phyloP scores from a whole-genome alignment of 2,329 filamentous ascomycete genomes.

The Phialophora verrucosa region DNA sequence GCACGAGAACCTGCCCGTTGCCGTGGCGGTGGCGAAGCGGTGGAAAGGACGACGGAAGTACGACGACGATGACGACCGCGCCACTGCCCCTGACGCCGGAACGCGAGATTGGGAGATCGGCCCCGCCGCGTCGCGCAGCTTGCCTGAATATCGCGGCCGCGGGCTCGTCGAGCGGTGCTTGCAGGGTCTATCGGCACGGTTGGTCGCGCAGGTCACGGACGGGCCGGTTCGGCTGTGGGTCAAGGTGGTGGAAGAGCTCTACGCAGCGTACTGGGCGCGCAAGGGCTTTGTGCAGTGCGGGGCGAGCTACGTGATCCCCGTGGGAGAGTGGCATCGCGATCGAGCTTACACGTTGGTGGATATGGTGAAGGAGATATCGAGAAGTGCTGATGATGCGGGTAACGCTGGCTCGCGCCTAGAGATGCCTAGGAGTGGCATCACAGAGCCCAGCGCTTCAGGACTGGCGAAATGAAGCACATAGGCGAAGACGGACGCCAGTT shows the following conservation, averaged over 20 bases:
- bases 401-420: constrained; percentile 15
- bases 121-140: constrained; percentile 16
- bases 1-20: constrained; percentile 12
- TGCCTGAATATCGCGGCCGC: constrained; percentile 13
- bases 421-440: constrained; percentile 7
- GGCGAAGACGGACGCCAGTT: constrained; percentile 11
- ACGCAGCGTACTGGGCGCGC: constrained; percentile 16
- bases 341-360: constrained; percentile 17
- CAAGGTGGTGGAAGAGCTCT: constrained; percentile 16
- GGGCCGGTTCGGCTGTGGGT: constrained; percentile 16
- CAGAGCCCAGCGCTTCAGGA: constrained; percentile 16
- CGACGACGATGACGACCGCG: neutral
- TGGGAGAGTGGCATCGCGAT: constrained; percentile 17
- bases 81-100: constrained; percentile 8
- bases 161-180: constrained; percentile 16
- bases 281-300: constrained; percentile 17
- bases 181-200: constrained; percentile 16
- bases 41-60: constrained; percentile 18
- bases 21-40: constrained; percentile 12
- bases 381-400: constrained; percentile 6
- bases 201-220: constrained; percentile 10
- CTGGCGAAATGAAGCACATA: constrained; percentile 14
- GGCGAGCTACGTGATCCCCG: constrained; percentile 13
- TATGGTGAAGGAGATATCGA: constrained; percentile 20
- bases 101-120: constrained; percentile 18